Conservation (phyloP, 2,329 filamentous ascomycete genomes). For the Fusarium mangiferae region DNA sequence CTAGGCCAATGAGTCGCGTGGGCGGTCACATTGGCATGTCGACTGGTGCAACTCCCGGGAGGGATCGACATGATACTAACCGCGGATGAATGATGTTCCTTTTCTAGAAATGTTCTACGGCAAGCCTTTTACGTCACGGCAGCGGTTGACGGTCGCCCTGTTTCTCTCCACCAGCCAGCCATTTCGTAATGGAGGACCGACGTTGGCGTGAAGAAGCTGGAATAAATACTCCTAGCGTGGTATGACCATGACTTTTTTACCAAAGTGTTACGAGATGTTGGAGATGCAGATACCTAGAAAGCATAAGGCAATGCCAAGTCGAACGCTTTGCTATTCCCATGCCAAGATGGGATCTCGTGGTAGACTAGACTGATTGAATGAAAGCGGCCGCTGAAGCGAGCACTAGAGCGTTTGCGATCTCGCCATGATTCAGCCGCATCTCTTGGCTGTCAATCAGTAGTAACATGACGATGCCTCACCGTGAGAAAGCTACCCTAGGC, state of each 20-base stretch:
- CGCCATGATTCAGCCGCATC: constrained; percentile 27
- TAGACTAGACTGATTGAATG: background rate
- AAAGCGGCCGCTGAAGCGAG: background rate
- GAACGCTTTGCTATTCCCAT: background rate
- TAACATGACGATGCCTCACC: background rate
- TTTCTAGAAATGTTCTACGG: constrained; percentile 34
- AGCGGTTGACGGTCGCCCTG: constrained; percentile 9
- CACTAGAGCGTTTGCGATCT: background rate
- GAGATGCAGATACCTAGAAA: background rate
- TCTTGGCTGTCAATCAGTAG: constrained; percentile 13
- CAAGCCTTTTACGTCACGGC: constrained; percentile 22
- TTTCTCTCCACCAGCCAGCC: background rate
- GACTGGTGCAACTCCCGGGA: background rate
- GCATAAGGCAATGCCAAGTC: background rate
- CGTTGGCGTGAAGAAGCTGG: background rate
- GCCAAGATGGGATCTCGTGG: constrained; percentile 8
- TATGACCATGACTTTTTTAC: background rate
- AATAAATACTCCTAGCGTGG: background rate
- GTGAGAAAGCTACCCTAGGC: background rate
- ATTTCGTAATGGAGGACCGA: background rate
- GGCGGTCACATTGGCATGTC: background rate
- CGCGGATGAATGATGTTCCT: constrained; percentile 17
- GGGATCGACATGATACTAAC: constrained; percentile 18
- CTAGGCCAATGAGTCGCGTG: background rate
- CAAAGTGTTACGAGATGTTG: background rate